Percentiles rank a stretch among this genome's conserved stretches.
These are phyloP conservation scores for Neurospora pannonica DNA, from an alignment of 495 filamentous ascomycete genomes.

Conservation along the genomic window DNA sequence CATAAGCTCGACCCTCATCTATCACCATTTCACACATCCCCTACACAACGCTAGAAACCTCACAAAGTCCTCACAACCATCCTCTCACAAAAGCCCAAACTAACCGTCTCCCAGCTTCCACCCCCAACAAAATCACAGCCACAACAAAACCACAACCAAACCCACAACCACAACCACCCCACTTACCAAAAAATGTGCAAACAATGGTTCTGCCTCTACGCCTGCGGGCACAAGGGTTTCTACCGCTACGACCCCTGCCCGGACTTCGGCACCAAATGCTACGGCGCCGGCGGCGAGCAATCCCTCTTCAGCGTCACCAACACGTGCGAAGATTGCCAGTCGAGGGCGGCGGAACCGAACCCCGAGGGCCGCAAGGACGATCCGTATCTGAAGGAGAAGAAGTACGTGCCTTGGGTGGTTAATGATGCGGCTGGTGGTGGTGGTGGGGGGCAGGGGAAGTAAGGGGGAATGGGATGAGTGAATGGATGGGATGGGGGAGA, in stretches of 20 bases:
- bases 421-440: not conserved
- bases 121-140: not conserved
- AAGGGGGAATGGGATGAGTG: not conserved
- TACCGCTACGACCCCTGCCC: conserved; percentile 18
- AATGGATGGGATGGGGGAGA: not conserved
- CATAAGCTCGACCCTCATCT: not conserved
- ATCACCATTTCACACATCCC: not conserved
- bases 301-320: not conserved
- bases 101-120: not conserved
- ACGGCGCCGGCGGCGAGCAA: conserved; percentile 13
- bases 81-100: not conserved
- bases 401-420: not conserved
- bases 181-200: conserved; percentile 9
- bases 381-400: not conserved
- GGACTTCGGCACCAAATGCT: conserved; percentile 14
- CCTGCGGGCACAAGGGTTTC: conserved; percentile 16
- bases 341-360: not conserved
- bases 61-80: not conserved
- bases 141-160: not conserved
- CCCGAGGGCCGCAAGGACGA: not conserved
- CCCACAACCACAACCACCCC: not conserved
- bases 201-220: conserved; percentile 20
- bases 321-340: not conserved
- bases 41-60: not conserved
- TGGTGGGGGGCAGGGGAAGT: not conserved